Evolutionary conservation across 495 filamentous ascomycete species (phyloP).

Genomic region (Evernia prunastri): DNA sequence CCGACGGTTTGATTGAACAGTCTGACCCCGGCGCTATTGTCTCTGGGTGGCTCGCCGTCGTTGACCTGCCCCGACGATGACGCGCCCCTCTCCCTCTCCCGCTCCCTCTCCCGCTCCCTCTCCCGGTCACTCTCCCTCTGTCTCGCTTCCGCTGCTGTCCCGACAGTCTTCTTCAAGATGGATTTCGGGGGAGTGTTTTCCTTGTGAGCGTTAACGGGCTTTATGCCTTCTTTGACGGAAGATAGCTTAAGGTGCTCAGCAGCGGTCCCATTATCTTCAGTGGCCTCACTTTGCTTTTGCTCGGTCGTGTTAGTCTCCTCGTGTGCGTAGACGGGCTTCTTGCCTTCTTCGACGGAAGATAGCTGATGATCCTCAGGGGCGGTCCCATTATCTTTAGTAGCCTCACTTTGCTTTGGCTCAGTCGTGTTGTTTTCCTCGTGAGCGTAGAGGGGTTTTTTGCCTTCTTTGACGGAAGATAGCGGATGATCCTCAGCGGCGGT

Average conservation of each 20-base stretch:
- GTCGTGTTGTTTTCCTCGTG: no score
- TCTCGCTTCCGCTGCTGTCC: background rate
- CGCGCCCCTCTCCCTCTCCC: background rate
- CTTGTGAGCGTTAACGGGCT: background rate
- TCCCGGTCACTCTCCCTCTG: no score
- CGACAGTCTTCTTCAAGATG: background rate
- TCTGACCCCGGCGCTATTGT: background rate
- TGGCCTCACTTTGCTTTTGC: background rate
- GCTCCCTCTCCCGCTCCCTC: no score
- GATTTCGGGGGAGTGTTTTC: background rate
- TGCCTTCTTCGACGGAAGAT: background rate
- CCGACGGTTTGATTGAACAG: background rate
- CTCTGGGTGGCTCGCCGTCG: background rate
- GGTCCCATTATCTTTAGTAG: background rate
- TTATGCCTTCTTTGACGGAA: background rate
- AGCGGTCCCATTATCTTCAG: background rate
- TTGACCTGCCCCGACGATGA: background rate
- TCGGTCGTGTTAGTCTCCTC: no score
- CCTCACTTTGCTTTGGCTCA: background rate
- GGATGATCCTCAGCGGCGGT: background rate
- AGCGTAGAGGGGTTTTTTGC: background rate
- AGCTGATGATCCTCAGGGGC: background rate
- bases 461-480: background rate
- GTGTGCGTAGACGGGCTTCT: background rate
- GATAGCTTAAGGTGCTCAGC: background rate